Evolutionary conservation across 83 land plant genomes (phyloP), one percentile per base, ranked within the genome.

Genomic region (Diphasiastrum complanatum): DNA sequence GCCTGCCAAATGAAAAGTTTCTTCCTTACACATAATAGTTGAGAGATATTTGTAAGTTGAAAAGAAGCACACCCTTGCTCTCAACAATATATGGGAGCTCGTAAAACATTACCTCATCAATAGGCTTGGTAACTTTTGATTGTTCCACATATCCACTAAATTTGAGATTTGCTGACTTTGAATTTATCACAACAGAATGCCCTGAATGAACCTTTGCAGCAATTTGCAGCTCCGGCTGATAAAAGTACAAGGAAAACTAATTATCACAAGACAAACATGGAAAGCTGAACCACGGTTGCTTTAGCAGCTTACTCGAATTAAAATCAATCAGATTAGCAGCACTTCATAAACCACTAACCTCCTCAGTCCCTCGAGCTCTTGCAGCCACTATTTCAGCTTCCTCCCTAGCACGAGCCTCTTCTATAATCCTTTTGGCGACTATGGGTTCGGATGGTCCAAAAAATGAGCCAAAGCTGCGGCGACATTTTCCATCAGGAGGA

Each of bases 381-480:
- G 79, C 36, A 40, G 66, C 50, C 24, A 73, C 28, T 45, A 74
- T 75, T 33, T 73, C 75, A 11, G 68, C 71, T 63, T 91, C 95
- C 43, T 76, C 51, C 12, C 83, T 33, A 22, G 85, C 79, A 51
- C 78, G 83, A 52, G 81, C 68, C 67, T 82, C 96, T 50, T 85
- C 83, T 48, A 91, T 71, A 5, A 91, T 87, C 71, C 97, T 75
- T 60, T 65, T 76, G 36, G 96, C 71, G 65, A 91, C 88, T 22
- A 79, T 87, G 1, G 86, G 89, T 69, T 82, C 67, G 1, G 87
- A 79, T 41, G 91, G 96, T 18, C 97, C 97, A 73, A 91, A 91
- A 61, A 91, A 87, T 10, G 97, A 91, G n/a, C 97, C 97, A 70
- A 52, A 91, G 45, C 95, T 87, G 87, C 79, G 66, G 4, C 18